A percentile compares a stretch with the other conserved stretches of the same genome.
Conservation (phyloP, 441 rosid genomes). For the Brassica hybrid region DNA sequence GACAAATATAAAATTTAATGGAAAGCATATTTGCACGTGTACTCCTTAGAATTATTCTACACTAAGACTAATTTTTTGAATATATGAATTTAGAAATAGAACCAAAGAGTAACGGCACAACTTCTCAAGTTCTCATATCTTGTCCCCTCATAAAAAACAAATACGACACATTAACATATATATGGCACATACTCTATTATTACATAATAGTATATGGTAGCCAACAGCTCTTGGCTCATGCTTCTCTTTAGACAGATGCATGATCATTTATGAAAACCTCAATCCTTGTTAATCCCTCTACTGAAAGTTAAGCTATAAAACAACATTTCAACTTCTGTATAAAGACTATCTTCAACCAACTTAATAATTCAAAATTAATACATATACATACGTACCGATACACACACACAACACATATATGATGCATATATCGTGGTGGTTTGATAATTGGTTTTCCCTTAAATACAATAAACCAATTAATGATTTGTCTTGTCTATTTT, state of each 20-base stretch:
- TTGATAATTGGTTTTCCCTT: not conserved
- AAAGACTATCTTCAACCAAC: not conserved
- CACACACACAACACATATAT: not conserved
- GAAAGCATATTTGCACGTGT: constrained; percentile 45
- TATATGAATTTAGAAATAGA: constrained; percentile 24
- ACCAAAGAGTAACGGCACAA: constrained; percentile 32
- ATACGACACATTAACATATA: constrained; percentile 14
- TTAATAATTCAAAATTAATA: not conserved
- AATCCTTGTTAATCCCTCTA: constrained; percentile 7
- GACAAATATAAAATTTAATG: not conserved
- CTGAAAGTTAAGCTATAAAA: not conserved
- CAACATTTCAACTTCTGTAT: not conserved
- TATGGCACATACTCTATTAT: constrained; percentile 12
- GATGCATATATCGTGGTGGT: not conserved
- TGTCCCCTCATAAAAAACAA: constrained; percentile 31
- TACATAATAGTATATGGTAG: not conserved
- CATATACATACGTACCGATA: not conserved
- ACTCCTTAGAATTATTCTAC: constrained; percentile 2
- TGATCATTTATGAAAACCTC: constrained; percentile 3
- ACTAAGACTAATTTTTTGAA: not conserved
- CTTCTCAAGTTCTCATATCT: constrained; percentile 14
- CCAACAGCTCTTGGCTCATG: constrained; percentile 3
- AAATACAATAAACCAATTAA: not conserved
- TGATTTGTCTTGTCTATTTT: not conserved
- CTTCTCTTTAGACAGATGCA: constrained; percentile 19